Evolutionary conservation across 2,329 filamentous ascomycete species (phyloP).

Genomic region (Epichloe festucae): DNA sequence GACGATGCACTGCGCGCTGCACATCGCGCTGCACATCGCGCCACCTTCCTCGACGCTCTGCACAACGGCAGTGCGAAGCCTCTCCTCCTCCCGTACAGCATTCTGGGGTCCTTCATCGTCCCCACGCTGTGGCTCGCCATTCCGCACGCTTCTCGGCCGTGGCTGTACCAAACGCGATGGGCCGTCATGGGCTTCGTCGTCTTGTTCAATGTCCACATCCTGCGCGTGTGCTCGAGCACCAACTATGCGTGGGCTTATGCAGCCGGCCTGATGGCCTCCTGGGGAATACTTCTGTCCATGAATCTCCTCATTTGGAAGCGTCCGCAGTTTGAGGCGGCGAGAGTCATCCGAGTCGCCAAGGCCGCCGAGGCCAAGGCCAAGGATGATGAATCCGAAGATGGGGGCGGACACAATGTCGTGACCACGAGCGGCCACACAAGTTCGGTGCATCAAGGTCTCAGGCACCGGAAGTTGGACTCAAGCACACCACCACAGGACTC

Average conservation of each 20-base stretch:
- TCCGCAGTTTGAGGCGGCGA: slow-evolving; percentile 43
- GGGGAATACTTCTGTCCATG: slow-evolving; percentile 36
- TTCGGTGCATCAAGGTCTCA: slow-evolving; percentile 7
- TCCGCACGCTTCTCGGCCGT: slow-evolving; percentile 36
- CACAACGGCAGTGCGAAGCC: slow-evolving; percentile 29
- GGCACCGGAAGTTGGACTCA: slow-evolving; percentile 8
- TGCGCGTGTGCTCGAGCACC: slow-evolving; percentile 31
- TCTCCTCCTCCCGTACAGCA: slow-evolving; percentile 38
- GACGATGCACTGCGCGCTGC: slow-evolving; percentile 15
- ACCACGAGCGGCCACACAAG: neutral
- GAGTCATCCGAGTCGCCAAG: slow-evolving; percentile 25
- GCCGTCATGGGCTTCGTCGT: slow-evolving; percentile 31
- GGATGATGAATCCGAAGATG: neutral
- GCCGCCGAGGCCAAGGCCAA: neutral
- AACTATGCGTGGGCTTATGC: slow-evolving; percentile 39
- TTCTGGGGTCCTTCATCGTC: slow-evolving; percentile 34
- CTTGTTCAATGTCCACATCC: slow-evolving; percentile 30
- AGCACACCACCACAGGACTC: neutral
- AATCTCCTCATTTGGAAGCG: slow-evolving; percentile 39
- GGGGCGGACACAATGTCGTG: neutral
- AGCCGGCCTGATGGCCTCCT: slow-evolving; percentile 35
- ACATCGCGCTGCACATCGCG: slow-evolving; percentile 25
- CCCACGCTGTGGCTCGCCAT: slow-evolving; percentile 42
- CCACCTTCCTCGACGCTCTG: slow-evolving; percentile 22
- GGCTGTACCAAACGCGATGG: slow-evolving; percentile 37